Conservation (phyloP, 2,329 filamentous ascomycete genomes). For the Graphium sp. region DNA sequence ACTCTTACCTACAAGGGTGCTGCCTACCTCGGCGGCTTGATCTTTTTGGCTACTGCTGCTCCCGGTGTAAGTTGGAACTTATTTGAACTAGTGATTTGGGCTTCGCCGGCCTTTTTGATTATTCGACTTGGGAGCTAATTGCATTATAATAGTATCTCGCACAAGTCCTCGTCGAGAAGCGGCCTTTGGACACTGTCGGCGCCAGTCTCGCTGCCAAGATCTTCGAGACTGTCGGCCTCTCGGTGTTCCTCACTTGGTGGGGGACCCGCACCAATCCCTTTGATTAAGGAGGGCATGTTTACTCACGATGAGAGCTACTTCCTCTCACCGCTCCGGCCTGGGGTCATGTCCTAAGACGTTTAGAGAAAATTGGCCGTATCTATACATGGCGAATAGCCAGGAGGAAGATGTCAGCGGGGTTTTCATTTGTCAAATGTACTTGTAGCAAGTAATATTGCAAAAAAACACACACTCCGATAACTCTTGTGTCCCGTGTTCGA, state of each 20-base stretch:
- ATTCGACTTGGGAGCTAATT: too few species aligned
- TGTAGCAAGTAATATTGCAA: too few species aligned
- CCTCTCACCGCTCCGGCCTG: too few species aligned
- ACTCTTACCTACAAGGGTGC: slow-evolving; percentile 95
- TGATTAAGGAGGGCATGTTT: slow-evolving; percentile 36
- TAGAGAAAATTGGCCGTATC: too few species aligned
- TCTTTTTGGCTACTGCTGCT: slow-evolving; percentile 83
- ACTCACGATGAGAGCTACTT: slow-evolving; percentile 3
- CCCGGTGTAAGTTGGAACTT: slow-evolving; percentile 49
- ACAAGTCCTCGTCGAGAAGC: slow-evolving; percentile 81
- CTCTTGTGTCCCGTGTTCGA: too few species aligned
- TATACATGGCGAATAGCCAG: too few species aligned
- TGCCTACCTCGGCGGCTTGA: slow-evolving; percentile 75
- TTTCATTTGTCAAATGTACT: too few species aligned
- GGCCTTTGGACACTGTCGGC: slow-evolving; percentile 76
- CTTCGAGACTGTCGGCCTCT: slow-evolving; percentile 84
- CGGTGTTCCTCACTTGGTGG: slow-evolving; percentile 92
- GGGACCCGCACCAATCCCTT: slow-evolving; percentile 90
- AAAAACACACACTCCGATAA: too few species aligned
- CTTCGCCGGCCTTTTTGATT: too few species aligned
- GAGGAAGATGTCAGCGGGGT: too few species aligned
- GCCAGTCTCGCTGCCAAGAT: slow-evolving; percentile 71
- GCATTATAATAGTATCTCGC: slow-evolving; percentile 74
- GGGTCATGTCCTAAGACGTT: slow-evolving; percentile 3
- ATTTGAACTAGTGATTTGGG: too few species aligned